Conservation (phyloP, 345 rosid species). For the Trapa bicornis region DNA sequence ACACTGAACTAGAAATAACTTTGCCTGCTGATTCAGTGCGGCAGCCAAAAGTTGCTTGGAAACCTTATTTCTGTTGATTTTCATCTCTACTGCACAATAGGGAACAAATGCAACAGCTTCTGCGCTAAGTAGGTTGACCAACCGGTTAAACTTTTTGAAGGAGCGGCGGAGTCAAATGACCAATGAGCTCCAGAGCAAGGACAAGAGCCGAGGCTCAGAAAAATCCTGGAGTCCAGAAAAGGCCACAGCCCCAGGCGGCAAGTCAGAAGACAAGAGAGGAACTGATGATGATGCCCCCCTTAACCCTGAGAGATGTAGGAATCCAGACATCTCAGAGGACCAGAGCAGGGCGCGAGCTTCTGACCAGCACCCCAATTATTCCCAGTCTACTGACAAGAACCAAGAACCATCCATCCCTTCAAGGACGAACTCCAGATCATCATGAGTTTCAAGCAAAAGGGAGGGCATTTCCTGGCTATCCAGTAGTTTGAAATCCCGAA, state of each 20-base stretch:
- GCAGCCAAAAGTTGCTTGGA: background rate
- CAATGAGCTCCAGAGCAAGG: constrained; percentile 43
- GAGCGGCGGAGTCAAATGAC: constrained; percentile 63
- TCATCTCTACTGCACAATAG: constrained; percentile 19
- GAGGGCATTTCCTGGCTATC: background rate
- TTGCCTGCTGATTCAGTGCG: background rate
- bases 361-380: background rate
- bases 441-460: background rate
- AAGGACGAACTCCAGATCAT: constrained; percentile 3
- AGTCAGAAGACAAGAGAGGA: background rate
- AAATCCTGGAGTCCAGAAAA: background rate
- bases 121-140: constrained; percentile 67
- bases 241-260: background rate
- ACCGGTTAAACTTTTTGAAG: constrained; percentile 70
- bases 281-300: background rate
- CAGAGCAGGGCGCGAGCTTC: background rate
- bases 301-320: background rate
- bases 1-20: background rate
- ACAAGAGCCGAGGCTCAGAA: constrained; percentile 18
- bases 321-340: background rate
- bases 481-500: background rate
- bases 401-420: background rate
- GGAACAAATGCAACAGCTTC: constrained; percentile 32
- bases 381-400: background rate
- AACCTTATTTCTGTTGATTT: background rate